Evolutionary conservation across 768 basidiomycete species (phyloP).

Genomic region (Pilatotrama ljubarskyi): DNA sequence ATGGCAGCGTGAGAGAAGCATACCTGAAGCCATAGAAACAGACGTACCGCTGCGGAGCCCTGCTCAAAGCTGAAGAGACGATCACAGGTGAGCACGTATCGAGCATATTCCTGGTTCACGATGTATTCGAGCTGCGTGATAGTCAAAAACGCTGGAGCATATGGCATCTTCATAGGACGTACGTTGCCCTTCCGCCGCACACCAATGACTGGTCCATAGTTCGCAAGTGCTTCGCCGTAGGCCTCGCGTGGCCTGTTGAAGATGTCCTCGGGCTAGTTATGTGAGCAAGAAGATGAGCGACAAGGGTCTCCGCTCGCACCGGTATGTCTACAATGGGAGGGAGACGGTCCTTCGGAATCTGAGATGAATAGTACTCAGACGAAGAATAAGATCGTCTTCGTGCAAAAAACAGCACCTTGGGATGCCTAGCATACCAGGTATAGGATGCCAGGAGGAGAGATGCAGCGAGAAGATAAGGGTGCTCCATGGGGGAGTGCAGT

Average conservation of each 20-base stretch:
- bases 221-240: conserved; percentile 33
- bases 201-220: conserved; percentile 34
- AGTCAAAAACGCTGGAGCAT: background rate
- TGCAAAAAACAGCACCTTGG: conserved; percentile 7
- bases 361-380: background rate
- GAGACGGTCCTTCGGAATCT: conserved; percentile 19
- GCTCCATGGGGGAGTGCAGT: conserved; percentile 12
- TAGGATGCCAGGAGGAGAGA: background rate
- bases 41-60: conserved; percentile 32
- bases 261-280: conserved; percentile 30
- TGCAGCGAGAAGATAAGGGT: conserved; percentile 13
- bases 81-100: conserved; percentile 33
- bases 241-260: conserved; percentile 33
- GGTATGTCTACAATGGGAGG: conserved; percentile 18
- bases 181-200: conserved; percentile 35
- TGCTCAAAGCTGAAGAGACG: conserved; percentile 36
- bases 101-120: conserved; percentile 30
- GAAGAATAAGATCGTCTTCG: background rate
- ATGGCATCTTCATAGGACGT: background rate
- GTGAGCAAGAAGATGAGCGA: background rate
- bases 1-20: background rate
- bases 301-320: background rate
- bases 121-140: conserved; percentile 36
- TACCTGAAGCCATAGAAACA: background rate
- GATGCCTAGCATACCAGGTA: conserved; percentile 3